Evolutionary conservation across 345 rosid genomes (phyloP).

Genomic region (Laguncularia racemosa): DNA sequence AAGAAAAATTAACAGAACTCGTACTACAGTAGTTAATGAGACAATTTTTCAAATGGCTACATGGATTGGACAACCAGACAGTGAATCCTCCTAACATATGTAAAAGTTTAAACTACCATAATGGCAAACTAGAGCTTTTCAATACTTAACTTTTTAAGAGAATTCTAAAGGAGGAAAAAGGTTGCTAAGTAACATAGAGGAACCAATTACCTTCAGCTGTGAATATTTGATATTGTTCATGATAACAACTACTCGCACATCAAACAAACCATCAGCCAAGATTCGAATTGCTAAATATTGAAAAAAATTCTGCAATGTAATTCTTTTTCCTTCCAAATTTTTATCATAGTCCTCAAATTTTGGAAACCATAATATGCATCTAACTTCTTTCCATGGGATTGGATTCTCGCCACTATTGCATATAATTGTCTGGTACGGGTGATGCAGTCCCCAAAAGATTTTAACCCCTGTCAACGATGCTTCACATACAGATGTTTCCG

Average conservation of each 20-base stretch:
- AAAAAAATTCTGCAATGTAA: slow-evolving; percentile 52
- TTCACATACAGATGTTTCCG: slow-evolving; percentile 32
- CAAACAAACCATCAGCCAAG: slow-evolving; percentile 42
- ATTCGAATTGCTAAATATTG: slow-evolving; percentile 66
- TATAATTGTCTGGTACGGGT: slow-evolving; percentile 63
- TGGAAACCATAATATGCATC: slow-evolving; percentile 68
- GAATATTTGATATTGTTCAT: slow-evolving; percentile 78
- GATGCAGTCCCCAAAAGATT: slow-evolving; percentile 60
- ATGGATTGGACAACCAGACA: too few species aligned
- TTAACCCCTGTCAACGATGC: slow-evolving; percentile 33
- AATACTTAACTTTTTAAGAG: too few species aligned
- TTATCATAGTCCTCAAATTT: slow-evolving; percentile 37
- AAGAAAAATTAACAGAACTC: too few species aligned
- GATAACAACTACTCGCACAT: slow-evolving; percentile 47
- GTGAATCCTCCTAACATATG: too few species aligned
- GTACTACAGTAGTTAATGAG: too few species aligned
- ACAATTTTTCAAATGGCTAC: too few species aligned
- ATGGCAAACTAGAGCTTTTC: too few species aligned
- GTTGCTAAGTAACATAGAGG: background rate
- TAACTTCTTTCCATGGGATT: slow-evolving; percentile 64
- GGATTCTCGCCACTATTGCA: slow-evolving; percentile 30
- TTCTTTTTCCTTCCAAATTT: slow-evolving; percentile 43
- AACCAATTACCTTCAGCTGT: slow-evolving; percentile 49
- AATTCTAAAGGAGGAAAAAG: background rate
- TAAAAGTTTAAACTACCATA: too few species aligned